phyloP scores from a whole-genome alignment of 139 green algal genomes.

The Chloropicon primus region DNA sequence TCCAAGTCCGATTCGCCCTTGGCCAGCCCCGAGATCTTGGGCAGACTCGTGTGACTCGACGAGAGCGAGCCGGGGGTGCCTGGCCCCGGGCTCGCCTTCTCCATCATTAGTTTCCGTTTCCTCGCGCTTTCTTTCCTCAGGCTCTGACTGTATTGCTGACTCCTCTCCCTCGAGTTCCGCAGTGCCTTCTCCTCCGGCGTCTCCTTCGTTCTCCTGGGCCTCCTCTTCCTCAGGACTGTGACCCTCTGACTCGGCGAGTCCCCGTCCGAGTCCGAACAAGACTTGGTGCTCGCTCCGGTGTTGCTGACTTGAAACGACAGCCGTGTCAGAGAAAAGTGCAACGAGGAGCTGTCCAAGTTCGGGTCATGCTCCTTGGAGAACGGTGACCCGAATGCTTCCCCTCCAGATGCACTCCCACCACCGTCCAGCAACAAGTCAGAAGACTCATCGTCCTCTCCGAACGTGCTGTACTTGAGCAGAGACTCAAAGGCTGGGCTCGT shows the following conservation, averaged over 20 bases:
- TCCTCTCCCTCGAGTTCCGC: background rate
- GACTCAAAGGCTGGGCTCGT: background rate
- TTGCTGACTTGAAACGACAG: background rate
- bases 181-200: too few species aligned
- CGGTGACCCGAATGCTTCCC: background rate
- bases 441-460: background rate
- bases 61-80: background rate
- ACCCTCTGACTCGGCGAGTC: background rate
- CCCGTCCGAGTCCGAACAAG: background rate
- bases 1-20: too few species aligned
- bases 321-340: background rate
- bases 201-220: too few species aligned
- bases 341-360: background rate
- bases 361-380: background rate
- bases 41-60: background rate
- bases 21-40: background rate
- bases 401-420: background rate
- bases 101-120: background rate
- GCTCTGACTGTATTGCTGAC: background rate
- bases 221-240: too few species aligned
- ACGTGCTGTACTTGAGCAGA: background rate
- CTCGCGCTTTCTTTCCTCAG: background rate
- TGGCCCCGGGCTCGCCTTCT: background rate
- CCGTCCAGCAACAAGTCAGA: background rate
- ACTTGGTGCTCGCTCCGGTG: background rate